phyloP scores from a whole-genome alignment of 2,329 filamentous ascomycete genomes.

The Penicillium sp. region DNA sequence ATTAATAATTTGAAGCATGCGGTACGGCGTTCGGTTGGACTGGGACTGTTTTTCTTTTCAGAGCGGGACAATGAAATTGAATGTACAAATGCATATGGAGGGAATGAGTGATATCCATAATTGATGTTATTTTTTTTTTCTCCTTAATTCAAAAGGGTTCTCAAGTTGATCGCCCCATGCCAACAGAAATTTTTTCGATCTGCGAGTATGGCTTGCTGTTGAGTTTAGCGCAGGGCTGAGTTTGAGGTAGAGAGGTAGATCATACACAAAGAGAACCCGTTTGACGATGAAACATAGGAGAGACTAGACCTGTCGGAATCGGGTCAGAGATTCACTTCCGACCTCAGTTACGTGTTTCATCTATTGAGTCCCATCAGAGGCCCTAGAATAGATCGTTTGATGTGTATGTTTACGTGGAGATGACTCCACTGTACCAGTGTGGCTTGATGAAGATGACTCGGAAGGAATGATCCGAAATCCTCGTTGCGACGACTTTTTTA shows the following conservation, averaged over 20 bases:
- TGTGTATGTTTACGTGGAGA: background rate
- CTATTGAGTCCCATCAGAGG: background rate
- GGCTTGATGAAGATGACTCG: background rate
- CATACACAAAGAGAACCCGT: background rate
- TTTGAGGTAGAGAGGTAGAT: background rate
- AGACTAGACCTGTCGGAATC: background rate
- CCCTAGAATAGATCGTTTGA: background rate
- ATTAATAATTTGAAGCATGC: background rate
- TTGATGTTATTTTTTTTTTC: background rate
- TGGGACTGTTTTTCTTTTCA: background rate
- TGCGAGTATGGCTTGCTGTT: background rate
- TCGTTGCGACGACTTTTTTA: background rate
- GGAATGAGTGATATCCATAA: background rate
- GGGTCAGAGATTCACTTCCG: background rate
- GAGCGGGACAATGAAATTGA: slow-evolving; percentile 16
- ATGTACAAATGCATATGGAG: slow-evolving; percentile 7
- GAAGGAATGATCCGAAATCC: background rate
- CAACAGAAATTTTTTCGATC: too few relatives aligned
- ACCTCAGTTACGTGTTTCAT: background rate
- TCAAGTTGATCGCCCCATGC: too few relatives aligned
- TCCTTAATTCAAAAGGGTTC: too few relatives aligned
- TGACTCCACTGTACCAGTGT: background rate
- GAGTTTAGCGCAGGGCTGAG: background rate
- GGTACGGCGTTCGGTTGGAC: background rate
- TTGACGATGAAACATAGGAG: background rate